Evolutionary conservation across 805 yeast species (phyloP), one percentile per base, ranked within the genome.

Genomic region (Metschnikowia koreensis): DNA sequence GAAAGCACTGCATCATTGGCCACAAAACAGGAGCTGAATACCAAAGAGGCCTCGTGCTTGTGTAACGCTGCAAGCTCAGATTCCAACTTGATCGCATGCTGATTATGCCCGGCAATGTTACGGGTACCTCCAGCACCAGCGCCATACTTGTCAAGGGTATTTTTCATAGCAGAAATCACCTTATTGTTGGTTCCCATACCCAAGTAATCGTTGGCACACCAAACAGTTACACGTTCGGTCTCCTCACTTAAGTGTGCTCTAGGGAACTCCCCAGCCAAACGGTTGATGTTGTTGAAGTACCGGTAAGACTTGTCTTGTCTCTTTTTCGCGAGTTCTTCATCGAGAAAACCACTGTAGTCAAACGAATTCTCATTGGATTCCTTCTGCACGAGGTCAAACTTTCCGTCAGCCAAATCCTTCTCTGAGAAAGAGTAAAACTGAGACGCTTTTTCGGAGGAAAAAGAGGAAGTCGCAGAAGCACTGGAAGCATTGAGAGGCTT

Each of bases 101-200:
- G 70, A 70, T 94, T 94, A 70, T 94, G 99, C 56, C 99, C 99
- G 1, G 99, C 99, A 68, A 94, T 94, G 74, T 94, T 94, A 66
- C 99, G 82, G 45, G 99, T 94, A 61, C 99, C 99, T 66, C 99
- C 99, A 8, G 99, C 97, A 62, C 99, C 99, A 5, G 97, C 87
- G 63, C 99, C 99, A 68, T 94, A 94, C 74, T 81, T 83, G 62
- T 87, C 87, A 69, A 94, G 79, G 15, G 96, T 84, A 45, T 76
- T 67, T 61, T 86, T 86, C 93, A 93, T 94, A 50, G 83, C 83
- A 15, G 81, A 73, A 53, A 90, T 73, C 41, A 93, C 93, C 56
- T 79, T 74, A 56, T 79, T 80, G 67, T 93, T 88, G 64, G 82
- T 84, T 47, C 97, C 93, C 94, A 94, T 89, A 11, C 98, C 97